Evolutionary conservation across 345 rosid genomes (phyloP), one percentile per base, ranked within the genome.

Genomic region (Gossypium mustelinum): DNA sequence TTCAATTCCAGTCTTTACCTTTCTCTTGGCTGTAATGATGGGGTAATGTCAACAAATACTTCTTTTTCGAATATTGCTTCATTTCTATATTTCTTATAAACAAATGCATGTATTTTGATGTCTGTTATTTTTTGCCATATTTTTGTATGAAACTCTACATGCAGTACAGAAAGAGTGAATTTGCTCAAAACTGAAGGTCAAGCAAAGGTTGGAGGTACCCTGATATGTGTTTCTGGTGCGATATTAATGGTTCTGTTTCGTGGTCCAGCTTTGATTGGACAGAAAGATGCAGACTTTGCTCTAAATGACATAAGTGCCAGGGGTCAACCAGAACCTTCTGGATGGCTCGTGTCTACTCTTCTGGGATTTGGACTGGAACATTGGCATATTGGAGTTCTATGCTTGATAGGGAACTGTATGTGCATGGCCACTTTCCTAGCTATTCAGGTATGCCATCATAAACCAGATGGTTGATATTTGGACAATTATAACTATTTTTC

Each of bases 141-240:
- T 60, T 34, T 11, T 68, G 50, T 72, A 11, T 58, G 52, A 61
- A 73, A 73, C 70, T 84, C 45, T 79, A 78, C 80, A 57, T 90
- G 94, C 99, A 95, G 99, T 84, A 93, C 98, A 88, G 99, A 95
- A 87, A 91, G 90, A 84, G 85, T 91, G 78, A 89, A 88, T 78
- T 75, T 95, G 80, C 79, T 89, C 76, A 90, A 77, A 87, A 83
- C 80, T 50, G 99, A 95, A 86, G 99, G 99, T 77, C 99, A 91
- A 81, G 83, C 91, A 54, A 95, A 95, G 86, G 83, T 91, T 82
- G 89, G 85, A 65, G 99, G 98, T 72, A 95, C 95, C 43, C 78
- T 91, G 22, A 72, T 93, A 44, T 95, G 94, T 81, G 97, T 95
- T 79, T 81, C 79, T 67, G 98, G 98, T 81, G 98, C 99, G 14